Percentiles rank a stretch among this genome's conserved stretches.
These are phyloP conservation scores for Mycena sp. DNA, from an alignment of 1,284 basidiomycete genomes.

Conservation along the genomic window DNA sequence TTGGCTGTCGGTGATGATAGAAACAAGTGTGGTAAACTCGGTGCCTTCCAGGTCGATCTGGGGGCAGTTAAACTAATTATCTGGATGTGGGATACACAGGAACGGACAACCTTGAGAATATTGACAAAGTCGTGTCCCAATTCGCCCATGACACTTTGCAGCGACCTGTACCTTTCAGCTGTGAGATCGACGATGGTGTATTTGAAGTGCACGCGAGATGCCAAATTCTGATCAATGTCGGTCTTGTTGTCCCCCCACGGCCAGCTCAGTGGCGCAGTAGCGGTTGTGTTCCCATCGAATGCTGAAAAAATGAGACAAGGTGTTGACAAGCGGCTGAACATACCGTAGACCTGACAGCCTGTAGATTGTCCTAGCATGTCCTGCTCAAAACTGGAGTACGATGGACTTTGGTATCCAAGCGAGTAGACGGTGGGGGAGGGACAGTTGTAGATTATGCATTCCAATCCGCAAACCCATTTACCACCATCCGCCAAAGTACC, in stretches of 20 bases:
- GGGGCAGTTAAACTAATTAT: not conserved
- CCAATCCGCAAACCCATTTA: constrained; percentile 27
- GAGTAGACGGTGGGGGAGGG: constrained; percentile 19
- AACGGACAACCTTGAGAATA: constrained; percentile 16
- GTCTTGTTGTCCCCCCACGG: constrained; percentile 21
- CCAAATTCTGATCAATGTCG: not conserved
- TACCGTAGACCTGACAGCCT: constrained; percentile 18
- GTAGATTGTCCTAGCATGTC: constrained; percentile 17
- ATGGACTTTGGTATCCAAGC: constrained; percentile 8
- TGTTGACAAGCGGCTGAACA: not conserved
- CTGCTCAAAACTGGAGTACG: constrained; percentile 22
- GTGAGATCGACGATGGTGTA: constrained; percentile 10
- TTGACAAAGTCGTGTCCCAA: constrained; percentile 23
- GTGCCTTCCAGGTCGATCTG: constrained; percentile 25
- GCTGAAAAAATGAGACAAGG: not conserved
- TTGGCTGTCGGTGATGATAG: constrained; percentile 21
- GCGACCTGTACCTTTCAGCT: constrained; percentile 11
- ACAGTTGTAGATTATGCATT: constrained; percentile 14
- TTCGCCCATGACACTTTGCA: constrained; percentile 11
- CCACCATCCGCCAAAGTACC: constrained; percentile 5
- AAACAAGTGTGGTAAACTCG: constrained; percentile 21
- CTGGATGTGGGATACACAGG: too few species aligned
- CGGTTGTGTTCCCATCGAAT: constrained; percentile 21
- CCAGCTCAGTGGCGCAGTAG: not conserved
- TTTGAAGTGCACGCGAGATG: constrained; percentile 23